Conservation (phyloP, 2,329 filamentous ascomycete genomes). For the Fusarium pseudograminearum region DNA sequence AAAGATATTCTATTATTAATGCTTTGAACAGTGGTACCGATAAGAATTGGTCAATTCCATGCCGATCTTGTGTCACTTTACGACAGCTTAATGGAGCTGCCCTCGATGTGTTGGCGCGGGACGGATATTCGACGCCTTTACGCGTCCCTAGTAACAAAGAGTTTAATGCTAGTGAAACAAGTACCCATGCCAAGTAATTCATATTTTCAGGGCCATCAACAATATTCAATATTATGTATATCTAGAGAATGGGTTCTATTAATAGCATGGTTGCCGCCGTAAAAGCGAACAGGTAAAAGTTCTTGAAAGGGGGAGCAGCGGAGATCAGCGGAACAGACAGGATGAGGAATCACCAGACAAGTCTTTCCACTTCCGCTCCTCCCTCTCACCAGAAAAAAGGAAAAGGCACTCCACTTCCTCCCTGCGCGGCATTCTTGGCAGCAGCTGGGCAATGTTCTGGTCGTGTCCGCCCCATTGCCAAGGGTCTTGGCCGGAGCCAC, state of each 20-base stretch:
- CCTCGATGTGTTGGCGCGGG: background rate
- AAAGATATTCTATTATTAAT: background rate
- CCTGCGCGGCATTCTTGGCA: background rate
- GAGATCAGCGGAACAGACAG: background rate
- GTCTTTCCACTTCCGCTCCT: background rate
- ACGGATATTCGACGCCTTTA: background rate
- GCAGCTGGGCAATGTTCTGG: background rate
- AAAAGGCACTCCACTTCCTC: background rate
- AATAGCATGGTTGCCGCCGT: background rate
- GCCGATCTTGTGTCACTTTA: background rate
- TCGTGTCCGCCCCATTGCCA: slow-evolving; percentile 15
- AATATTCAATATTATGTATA: no score
- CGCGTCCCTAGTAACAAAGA: background rate
- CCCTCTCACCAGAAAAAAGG: background rate
- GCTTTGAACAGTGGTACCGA: background rate
- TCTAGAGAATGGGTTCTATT: background rate
- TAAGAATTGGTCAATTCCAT: background rate
- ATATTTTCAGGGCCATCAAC: background rate
- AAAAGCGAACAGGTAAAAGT: background rate
- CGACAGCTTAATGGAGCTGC: background rate
- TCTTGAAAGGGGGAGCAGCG: background rate
- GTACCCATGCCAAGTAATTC: background rate
- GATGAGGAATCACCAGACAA: background rate
- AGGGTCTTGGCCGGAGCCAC: slow-evolving; percentile 25
- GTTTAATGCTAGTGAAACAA: background rate